Percentiles rank a stretch among this genome's conserved stretches.
These are phyloP conservation scores for Andrographis paniculata DNA, from an alignment of 305 asterid species.

Conservation along the genomic window DNA sequence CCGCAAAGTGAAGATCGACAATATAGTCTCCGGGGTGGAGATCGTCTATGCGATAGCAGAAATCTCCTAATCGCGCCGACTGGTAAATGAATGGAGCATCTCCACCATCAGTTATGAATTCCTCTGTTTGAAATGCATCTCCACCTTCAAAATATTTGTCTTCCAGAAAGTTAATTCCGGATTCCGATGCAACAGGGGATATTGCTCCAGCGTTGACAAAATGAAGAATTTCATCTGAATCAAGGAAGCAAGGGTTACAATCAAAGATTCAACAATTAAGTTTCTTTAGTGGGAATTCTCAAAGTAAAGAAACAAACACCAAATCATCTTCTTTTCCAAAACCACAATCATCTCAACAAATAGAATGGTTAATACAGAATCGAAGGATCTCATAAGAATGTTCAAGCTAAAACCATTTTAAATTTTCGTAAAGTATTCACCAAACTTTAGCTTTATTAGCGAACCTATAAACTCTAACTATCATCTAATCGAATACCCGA, in stretches of 20 bases:
- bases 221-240: conserved; percentile 58
- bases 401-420: too few relatives aligned
- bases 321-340: too few relatives aligned
- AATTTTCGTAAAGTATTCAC: too few relatives aligned
- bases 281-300: too few relatives aligned
- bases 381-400: too few relatives aligned
- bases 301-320: too few relatives aligned
- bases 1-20: conserved; percentile 86
- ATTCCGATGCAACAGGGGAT: conserved; percentile 36
- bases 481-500: too few relatives aligned
- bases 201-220: conserved; percentile 80
- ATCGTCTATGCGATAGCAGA: conserved; percentile 50
- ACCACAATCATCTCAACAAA: too few relatives aligned
- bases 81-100: conserved; percentile 63
- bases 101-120: conserved; percentile 59
- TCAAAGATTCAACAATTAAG: not conserved
- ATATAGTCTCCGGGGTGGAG: conserved; percentile 66
- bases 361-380: too few relatives aligned
- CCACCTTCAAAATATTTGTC: conserved; percentile 82
- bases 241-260: conserved; percentile 15
- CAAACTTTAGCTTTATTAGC: too few relatives aligned
- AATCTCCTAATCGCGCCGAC: conserved; percentile 75
- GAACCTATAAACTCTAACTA: too few relatives aligned
- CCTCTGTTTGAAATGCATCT: conserved; percentile 73
- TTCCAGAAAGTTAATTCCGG: conserved; percentile 38